These are phyloP conservation scores for Aleurites moluccanus DNA, from an alignment of 441 rosid species.

Conservation along the genomic window DNA sequence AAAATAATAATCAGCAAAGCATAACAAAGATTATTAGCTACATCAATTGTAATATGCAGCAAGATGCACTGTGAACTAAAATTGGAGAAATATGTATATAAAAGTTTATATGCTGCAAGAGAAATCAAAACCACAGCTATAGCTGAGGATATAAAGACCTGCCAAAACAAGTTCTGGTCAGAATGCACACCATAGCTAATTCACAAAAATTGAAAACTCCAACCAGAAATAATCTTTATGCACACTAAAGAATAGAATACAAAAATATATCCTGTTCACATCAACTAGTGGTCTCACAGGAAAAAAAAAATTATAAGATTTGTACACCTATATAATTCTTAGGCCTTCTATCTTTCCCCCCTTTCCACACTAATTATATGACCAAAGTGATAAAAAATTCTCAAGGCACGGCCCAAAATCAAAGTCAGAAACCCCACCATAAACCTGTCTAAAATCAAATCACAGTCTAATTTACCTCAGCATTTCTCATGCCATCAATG, in stretches of 20 bases:
- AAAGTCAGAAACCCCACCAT: slow-evolving; percentile 2
- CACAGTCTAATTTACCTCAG: not conserved
- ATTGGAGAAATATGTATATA: not conserved
- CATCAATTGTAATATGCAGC: not conserved
- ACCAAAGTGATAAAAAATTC: not conserved
- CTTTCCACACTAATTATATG: not conserved
- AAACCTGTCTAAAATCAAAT: not conserved
- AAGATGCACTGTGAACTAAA: not conserved
- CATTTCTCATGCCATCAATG: not conserved
- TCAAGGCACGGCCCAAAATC: not conserved
- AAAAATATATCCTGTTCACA: not conserved
- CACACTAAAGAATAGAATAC: not conserved
- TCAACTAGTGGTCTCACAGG: not conserved
- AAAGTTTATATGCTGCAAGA: slow-evolving; percentile 1
- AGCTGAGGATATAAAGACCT: not conserved
- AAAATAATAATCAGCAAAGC: not conserved
- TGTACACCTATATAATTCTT: not conserved
- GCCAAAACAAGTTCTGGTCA: not conserved
- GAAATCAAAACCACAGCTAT: not conserved
- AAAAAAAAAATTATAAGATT: not conserved
- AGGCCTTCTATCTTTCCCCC: not conserved
- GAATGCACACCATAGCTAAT: not conserved
- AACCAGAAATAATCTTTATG: not conserved
- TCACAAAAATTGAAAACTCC: not conserved
- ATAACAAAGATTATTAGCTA: not conserved